Conservation (phyloP, 2,329 filamentous ascomycete genomes). For the Rutstroemia sp. region DNA sequence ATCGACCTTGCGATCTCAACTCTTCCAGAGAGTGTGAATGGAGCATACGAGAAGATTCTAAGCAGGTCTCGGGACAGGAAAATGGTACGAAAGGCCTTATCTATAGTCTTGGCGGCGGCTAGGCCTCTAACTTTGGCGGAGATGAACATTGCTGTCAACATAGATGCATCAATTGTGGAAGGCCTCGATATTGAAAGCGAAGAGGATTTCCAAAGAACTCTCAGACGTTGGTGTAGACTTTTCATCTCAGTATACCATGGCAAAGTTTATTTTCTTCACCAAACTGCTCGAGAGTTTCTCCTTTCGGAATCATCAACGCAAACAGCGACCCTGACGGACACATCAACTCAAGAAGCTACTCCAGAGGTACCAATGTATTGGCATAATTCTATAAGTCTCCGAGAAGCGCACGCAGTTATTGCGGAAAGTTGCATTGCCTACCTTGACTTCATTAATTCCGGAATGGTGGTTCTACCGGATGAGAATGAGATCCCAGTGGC, state of each 20-base stretch:
- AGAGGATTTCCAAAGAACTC: neutral
- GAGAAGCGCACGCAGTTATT: too few species aligned
- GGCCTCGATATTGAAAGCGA: neutral
- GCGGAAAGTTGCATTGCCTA: too few species aligned
- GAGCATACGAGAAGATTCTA: neutral
- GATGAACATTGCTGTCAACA: constrained; percentile 3
- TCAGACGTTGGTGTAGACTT: constrained; percentile 4
- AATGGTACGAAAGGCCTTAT: neutral
- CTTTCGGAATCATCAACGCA: neutral
- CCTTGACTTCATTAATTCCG: too few species aligned
- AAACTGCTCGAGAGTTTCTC: constrained; percentile 11
- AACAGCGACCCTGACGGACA: neutral
- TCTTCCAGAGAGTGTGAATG: neutral
- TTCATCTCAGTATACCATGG: constrained; percentile 1
- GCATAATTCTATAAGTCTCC: too few species aligned
- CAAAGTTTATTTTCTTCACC: constrained; percentile 11
- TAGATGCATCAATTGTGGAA: neutral
- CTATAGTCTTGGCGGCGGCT: neutral
- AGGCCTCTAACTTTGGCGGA: neutral
- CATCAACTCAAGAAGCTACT: neutral
- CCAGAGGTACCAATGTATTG: too few species aligned
- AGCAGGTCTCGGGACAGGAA: neutral
- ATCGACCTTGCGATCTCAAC: neutral
- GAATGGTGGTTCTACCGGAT: too few species aligned
- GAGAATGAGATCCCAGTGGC: too few species aligned